These are phyloP conservation scores for Sinapis alba DNA, from an alignment of 441 rosid species.

Conservation along the genomic window DNA sequence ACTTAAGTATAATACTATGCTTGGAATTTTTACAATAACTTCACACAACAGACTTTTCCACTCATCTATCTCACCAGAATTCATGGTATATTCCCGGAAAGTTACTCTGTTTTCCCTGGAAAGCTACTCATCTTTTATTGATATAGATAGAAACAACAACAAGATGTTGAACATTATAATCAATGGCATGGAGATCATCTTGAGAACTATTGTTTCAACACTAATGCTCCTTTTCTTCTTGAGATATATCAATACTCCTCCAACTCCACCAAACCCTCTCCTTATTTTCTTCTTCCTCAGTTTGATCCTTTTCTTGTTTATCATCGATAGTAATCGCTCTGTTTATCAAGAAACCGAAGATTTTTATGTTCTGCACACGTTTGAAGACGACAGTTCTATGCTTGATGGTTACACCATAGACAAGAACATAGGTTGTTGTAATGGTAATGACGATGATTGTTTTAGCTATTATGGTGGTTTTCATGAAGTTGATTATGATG, in stretches of 20 bases:
- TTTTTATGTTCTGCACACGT: background rate
- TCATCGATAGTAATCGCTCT: constrained; percentile 11
- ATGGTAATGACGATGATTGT: constrained; percentile 14
- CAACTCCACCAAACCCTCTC: constrained; percentile 17
- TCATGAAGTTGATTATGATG: constrained; percentile 28
- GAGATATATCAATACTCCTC: constrained; percentile 9
- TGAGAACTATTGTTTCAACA: constrained; percentile 21
- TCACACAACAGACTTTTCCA: constrained; percentile 35
- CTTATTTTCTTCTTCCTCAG: constrained; percentile 14
- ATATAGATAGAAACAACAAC: constrained; percentile 2
- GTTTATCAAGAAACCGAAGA: constrained; percentile 18
- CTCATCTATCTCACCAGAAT: constrained; percentile 5
- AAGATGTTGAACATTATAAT: constrained; percentile 12
- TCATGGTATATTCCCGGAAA: too few relatives aligned
- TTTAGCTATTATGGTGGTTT: constrained; percentile 23
- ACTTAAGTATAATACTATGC: background rate
- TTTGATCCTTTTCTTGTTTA: constrained; percentile 24
- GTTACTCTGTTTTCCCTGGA: constrained; percentile 27
- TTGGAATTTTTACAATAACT: constrained; percentile 34
- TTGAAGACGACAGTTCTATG: background rate
- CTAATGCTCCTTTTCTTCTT: constrained; percentile 26
- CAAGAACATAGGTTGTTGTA: constrained; percentile 14
- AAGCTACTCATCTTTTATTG: constrained; percentile 33
- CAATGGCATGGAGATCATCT: constrained; percentile 27
- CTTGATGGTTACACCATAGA: constrained; percentile 7